Conservation (phyloP, 108 stramenopile species). For the Aurantiochytrium sp. region DNA sequence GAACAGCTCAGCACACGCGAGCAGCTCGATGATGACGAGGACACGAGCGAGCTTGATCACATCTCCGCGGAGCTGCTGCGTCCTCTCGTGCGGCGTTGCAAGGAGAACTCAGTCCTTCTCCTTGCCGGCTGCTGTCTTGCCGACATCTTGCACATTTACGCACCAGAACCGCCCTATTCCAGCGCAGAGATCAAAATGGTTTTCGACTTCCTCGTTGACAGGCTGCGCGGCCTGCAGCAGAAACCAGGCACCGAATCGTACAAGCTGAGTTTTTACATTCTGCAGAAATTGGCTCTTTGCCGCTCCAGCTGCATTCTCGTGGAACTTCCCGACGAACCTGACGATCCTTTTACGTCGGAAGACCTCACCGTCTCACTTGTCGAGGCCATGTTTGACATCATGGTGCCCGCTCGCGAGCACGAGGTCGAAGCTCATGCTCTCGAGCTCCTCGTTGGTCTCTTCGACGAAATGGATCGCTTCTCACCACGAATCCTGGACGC, state of each 20-base stretch:
- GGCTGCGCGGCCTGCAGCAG: neutral
- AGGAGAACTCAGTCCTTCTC: neutral
- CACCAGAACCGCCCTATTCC: neutral
- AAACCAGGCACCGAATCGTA: neutral
- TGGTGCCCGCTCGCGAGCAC: neutral
- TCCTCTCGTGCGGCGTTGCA: neutral
- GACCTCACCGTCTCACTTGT: neutral
- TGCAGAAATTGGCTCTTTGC: neutral
- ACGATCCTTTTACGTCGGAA: neutral
- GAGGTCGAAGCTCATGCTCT: neutral
- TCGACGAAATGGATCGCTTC: slow-evolving; percentile 1
- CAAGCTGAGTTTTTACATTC: neutral
- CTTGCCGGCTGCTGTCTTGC: slow-evolving; percentile 1
- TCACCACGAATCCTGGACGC: neutral
- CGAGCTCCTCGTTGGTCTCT: neutral
- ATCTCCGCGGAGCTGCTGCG: neutral
- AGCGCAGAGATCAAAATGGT: neutral
- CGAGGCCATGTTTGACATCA: slow-evolving; percentile 3
- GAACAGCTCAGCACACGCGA: neutral
- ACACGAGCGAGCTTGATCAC: neutral
- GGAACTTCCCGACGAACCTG: neutral
- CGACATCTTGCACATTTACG: neutral
- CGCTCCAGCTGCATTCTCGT: neutral
- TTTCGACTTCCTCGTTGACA: neutral
- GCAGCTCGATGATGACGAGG: neutral